Base-by-base conservation (phyloP, 2,329 filamentous ascomycete species). In the Nothopassalora personata region DNA sequence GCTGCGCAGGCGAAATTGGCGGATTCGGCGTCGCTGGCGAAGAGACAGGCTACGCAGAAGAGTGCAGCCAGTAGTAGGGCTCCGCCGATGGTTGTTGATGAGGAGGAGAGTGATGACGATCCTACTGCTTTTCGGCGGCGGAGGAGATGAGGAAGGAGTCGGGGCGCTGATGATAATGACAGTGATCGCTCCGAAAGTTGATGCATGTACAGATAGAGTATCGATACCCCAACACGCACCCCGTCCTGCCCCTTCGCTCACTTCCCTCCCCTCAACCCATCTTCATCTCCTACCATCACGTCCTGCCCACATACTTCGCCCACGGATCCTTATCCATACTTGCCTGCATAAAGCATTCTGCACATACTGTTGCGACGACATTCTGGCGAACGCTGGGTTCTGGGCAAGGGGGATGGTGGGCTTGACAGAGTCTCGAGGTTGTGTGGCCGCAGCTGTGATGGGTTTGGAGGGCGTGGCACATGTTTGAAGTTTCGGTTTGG, bases 41-140 rank as follows among this genome's bases (percentile, higher is more conserved):
- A 72, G 65, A 72, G 70, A 59, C 68, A 67, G 61, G 49, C 53
- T 19, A 59, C 54, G 34, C 34, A 53, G 33, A 34, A 47, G 47
- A 57, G 54, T 48, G 47, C 56, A 45, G 43, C 53, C 45, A 57
- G 59, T 48, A 55, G 57, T 49, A 53, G 51, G 19, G 53, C 56
- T 19, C 54, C 61, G 55, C 66, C 45, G 18, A 39, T 69, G 10
- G 67, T 65, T 34, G 71, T 74, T 6, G 80, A 81, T 34, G 81
- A 79, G 46, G 83, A 83, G 48, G 82, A 83, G 66, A 83, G 83
- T 30, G 67, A 62, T 36, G 63, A 65, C 9, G 82, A 84, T 66
- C 81, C 80, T 62, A 73, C 79, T 59, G 80, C 80, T 33, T 84
- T 85, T 64, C 77, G 78, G 64, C 74, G 79, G 60, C 76, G 76